Percentiles rank a stretch among this genome's conserved stretches.
Conservation (phyloP, 2,329 filamentous ascomycete genomes). For the Lasiodiplodia gonubiensis region DNA sequence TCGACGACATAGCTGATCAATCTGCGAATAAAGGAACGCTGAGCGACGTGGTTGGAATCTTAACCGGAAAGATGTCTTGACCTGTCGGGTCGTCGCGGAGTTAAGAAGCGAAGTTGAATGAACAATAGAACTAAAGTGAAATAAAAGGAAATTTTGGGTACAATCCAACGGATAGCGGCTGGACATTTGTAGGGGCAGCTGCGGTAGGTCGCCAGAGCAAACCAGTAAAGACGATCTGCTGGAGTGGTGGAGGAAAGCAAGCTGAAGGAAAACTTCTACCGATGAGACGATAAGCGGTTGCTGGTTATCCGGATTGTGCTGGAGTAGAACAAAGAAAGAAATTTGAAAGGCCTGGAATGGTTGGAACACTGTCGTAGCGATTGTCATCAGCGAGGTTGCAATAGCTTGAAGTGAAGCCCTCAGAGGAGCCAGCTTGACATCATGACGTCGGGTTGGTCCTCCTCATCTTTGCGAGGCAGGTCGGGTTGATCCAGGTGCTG, state of each 20-base stretch:
- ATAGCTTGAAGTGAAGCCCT: background rate
- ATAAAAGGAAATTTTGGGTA: background rate
- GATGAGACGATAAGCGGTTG: background rate
- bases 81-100: background rate
- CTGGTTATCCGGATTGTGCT: background rate
- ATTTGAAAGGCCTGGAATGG: background rate
- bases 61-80: background rate
- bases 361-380: background rate
- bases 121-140: background rate
- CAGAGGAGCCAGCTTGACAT: background rate
- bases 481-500: background rate
- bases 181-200: background rate
- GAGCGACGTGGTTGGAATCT: background rate
- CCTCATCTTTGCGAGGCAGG: background rate
- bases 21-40: background rate
- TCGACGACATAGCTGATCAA: background rate
- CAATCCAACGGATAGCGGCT: background rate
- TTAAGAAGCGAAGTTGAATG: background rate
- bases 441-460: background rate
- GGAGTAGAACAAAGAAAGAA: background rate
- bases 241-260: background rate
- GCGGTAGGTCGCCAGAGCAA: background rate
- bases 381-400: background rate
- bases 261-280: background rate
- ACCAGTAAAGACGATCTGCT: background rate